Percentiles rank a stretch among this genome's conserved stretches.
These are phyloP conservation scores for Castanospermum australe DNA, from an alignment of 306 rosid genomes.

Conservation along the genomic window DNA sequence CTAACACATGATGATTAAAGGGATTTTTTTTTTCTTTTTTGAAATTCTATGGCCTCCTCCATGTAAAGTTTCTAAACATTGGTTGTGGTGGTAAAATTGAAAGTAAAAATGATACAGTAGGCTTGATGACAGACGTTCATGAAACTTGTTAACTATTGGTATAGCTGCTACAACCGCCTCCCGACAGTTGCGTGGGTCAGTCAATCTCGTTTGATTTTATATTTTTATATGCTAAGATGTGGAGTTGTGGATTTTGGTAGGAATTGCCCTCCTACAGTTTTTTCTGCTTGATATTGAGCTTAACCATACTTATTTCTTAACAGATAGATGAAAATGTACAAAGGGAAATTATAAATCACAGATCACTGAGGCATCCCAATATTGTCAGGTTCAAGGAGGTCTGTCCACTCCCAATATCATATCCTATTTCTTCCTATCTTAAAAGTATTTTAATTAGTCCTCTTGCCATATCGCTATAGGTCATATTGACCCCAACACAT, in stretches of 20 bases:
- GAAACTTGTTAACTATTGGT: neutral
- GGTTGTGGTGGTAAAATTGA: neutral
- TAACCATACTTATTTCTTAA: constrained; percentile 26
- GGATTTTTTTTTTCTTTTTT: neutral
- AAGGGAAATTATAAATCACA: constrained; percentile 94
- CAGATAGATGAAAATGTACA: constrained; percentile 98
- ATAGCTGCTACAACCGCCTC: neutral
- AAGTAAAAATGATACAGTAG: neutral
- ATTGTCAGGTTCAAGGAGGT: constrained; percentile 98
- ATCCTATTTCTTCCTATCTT: neutral
- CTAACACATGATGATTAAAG: neutral
- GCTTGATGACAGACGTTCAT: neutral
- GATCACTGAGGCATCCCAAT: constrained; percentile 93
- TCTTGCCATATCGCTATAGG: constrained; percentile 48
- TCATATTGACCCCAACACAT: constrained; percentile 85
- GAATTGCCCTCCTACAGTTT: neutral
- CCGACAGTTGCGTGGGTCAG: neutral
- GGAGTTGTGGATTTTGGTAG: neutral
- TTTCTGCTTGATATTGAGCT: constrained; percentile 8
- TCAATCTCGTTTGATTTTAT: neutral
- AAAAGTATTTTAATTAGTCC: constrained; percentile 3
- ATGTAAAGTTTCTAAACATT: neutral
- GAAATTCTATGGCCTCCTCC: neutral
- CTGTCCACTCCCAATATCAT: constrained; percentile 17
- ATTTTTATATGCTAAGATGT: neutral